phyloP scores from a whole-genome alignment of 306 rosid genomes.

The Biancaea sappan region DNA sequence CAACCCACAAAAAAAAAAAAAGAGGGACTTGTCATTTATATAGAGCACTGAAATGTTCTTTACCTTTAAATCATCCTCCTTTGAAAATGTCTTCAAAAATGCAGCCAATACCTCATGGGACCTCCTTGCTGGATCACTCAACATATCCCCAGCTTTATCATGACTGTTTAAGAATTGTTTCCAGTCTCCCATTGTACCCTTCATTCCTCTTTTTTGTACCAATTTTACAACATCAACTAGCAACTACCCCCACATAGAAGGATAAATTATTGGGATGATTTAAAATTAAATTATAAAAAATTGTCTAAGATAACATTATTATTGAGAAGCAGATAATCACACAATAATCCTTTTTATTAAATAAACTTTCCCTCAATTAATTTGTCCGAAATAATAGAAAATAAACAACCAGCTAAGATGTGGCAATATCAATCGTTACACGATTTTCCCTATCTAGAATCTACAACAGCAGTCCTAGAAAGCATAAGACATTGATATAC shows the following conservation, averaged over 20 bases:
- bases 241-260: constrained; percentile 46
- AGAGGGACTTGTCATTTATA: neutral
- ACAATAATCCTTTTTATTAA: neutral
- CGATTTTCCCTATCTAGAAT: neutral
- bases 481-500: neutral
- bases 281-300: too few species aligned
- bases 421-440: neutral
- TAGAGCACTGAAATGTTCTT: neutral
- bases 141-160: constrained; percentile 64
- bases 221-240: constrained; percentile 73
- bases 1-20: neutral
- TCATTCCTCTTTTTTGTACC: constrained; percentile 69
- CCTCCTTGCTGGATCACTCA: constrained; percentile 81
- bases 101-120: constrained; percentile 57
- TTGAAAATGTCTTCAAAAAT: constrained; percentile 65
- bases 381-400: neutral
- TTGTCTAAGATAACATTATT: too few species aligned
- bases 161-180: constrained; percentile 60
- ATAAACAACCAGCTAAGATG: neutral
- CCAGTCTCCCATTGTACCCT: constrained; percentile 76
- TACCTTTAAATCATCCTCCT: constrained; percentile 58
- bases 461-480: constrained; percentile 1
- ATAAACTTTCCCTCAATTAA: too few species aligned
- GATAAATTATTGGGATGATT: neutral
- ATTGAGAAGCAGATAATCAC: neutral